These are phyloP conservation scores for Kazachstania psychrophila DNA, from an alignment of 805 yeast genomes.

Conservation along the genomic window DNA sequence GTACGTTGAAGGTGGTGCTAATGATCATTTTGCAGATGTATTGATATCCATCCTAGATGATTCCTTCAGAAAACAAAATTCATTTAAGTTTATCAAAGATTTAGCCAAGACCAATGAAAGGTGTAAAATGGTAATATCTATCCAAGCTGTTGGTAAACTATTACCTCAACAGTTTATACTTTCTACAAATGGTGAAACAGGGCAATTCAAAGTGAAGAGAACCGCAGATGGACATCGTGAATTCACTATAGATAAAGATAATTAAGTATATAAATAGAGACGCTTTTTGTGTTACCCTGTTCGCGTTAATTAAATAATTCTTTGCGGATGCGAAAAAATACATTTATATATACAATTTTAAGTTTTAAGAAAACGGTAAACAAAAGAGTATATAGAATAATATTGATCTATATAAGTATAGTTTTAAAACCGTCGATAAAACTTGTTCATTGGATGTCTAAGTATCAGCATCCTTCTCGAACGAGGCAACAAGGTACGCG, in stretches of 20 bases:
- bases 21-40: constrained; percentile 13
- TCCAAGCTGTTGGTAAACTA: constrained; percentile 8
- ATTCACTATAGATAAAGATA: constrained; percentile 10
- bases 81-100: constrained; percentile 5
- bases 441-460: constrained; percentile 5
- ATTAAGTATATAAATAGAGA: too few relatives aligned
- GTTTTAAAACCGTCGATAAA: background rate
- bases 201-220: constrained; percentile 10
- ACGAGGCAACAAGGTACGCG: background rate
- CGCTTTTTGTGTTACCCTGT: too few relatives aligned
- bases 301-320: too few relatives aligned
- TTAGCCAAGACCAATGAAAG: constrained; percentile 4
- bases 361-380: background rate
- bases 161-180: constrained; percentile 15
- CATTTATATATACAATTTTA: too few relatives aligned
- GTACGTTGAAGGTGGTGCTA: constrained; percentile 1
- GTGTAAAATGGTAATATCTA: constrained; percentile 16
- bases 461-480: constrained; percentile 9
- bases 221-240: constrained; percentile 19
- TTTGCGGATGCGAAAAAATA: too few relatives aligned
- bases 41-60: constrained; percentile 12
- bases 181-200: constrained; percentile 15
- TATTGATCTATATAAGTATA: too few relatives aligned
- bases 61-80: constrained; percentile 2
- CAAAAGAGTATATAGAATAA: too few relatives aligned